A percentile compares a stretch with the other conserved stretches of the same genome.
Conservation (phyloP, 805 yeast species). For the Metschnikowia anglica region DNA sequence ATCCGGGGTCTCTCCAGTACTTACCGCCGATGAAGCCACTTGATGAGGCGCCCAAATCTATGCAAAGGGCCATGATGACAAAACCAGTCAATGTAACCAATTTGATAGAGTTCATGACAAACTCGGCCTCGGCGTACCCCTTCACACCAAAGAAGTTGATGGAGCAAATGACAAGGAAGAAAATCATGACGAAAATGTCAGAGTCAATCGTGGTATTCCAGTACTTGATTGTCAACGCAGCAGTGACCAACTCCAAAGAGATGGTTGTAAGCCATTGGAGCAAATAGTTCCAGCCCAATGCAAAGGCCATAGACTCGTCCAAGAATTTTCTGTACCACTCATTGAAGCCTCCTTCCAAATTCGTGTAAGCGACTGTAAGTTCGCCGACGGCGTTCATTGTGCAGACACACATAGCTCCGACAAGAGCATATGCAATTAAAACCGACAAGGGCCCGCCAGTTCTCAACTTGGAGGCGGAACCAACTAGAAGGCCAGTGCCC, state of each 20-base stretch:
- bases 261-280: conserved; percentile 29
- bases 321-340: conserved; percentile 31
- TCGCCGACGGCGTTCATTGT: conserved; percentile 45
- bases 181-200: conserved; percentile 56
- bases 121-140: conserved; percentile 49
- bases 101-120: conserved; percentile 38
- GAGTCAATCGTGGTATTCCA: conserved; percentile 55
- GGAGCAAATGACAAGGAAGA: conserved; percentile 44
- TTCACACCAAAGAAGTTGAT: conserved; percentile 48
- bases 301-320: conserved; percentile 39
- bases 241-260: conserved; percentile 24
- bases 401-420: conserved; percentile 28
- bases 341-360: conserved; percentile 42
- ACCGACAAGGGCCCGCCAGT: conserved; percentile 28
- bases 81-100: conserved; percentile 40
- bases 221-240: conserved; percentile 51
- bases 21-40: conserved; percentile 41
- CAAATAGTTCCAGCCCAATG: conserved; percentile 40
- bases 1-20: conserved; percentile 44
- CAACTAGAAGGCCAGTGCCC: conserved; percentile 46
- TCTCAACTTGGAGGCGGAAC: conserved; percentile 33
- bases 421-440: conserved; percentile 25
- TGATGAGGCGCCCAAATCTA: conserved; percentile 35
- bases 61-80: conserved; percentile 40
- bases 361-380: conserved; percentile 58